Conservation (phyloP, 108 stramenopile genomes). For the Asterionellopsis glacialis region DNA sequence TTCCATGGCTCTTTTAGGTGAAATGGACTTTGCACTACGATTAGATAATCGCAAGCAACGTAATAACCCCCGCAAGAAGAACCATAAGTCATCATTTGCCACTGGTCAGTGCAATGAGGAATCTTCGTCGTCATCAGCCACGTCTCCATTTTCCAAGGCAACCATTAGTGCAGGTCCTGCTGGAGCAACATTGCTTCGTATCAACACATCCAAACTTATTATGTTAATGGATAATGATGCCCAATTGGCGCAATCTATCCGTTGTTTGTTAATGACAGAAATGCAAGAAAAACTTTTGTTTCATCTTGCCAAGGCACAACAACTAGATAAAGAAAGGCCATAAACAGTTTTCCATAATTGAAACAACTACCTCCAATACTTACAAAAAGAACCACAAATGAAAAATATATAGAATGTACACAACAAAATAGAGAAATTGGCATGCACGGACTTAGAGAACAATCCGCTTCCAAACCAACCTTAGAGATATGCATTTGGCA, state of each 20-base stretch:
- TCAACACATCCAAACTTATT: constrained; percentile 14
- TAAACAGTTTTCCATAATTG: too few relatives aligned
- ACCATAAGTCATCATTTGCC: too few relatives aligned
- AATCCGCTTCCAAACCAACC: too few relatives aligned
- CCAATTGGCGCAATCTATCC: constrained; percentile 9
- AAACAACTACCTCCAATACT: too few relatives aligned
- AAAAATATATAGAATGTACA: too few relatives aligned
- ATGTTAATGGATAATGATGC: constrained; percentile 10
- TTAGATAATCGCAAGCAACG: not conserved
- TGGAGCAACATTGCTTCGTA: constrained; percentile 21
- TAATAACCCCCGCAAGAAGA: too few relatives aligned
- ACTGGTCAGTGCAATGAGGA: too few relatives aligned
- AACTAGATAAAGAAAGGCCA: too few relatives aligned
- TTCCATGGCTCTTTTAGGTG: constrained; percentile 4
- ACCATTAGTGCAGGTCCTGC: constrained; percentile 8
- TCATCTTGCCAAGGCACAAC: constrained; percentile 2
- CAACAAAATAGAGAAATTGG: too few relatives aligned
- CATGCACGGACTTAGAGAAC: too few relatives aligned
- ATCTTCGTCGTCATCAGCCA: not conserved
- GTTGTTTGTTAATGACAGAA: constrained; percentile 8
- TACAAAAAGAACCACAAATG: too few relatives aligned
- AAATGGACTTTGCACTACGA: not conserved
- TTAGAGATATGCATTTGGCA: too few relatives aligned
- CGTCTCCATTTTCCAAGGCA: constrained; percentile 5
- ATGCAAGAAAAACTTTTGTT: constrained; percentile 18